Evolutionary conservation across 169 alveolate species (phyloP), one percentile per base, ranked within the genome.

Genomic region (Eimeria necatrix): DNA sequence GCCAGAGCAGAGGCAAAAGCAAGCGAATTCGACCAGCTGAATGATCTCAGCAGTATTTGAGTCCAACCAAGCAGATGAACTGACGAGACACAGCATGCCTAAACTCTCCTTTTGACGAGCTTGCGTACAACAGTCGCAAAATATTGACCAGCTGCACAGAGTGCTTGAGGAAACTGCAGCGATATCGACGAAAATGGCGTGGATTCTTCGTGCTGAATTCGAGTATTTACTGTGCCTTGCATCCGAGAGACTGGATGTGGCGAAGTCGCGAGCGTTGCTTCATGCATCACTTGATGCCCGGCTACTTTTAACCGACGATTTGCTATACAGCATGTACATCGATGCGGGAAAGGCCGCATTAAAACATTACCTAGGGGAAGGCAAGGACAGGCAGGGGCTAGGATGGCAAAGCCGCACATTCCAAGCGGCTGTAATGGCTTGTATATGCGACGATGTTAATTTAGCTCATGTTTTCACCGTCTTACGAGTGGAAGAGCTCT

Each of bases 381-480:
- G 84, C 49, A 70, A 88, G 56, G 94, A 73, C 74, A 49, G 49
- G 20, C 93, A 87, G 51, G 85, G 85, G 22, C 86, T 87, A 4
- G 93, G 71, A 52, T 87, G 85, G 93, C 93, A 87, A 85, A 87
- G 93, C 51, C 85, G 85, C 93, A 70, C 85, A 5, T 59, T 91
- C 22, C 59, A 41, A 61, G 91, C 91, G 12, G 95, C 95, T 12
- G 80, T 78, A 71, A 76, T 24, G 71, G 95, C 95, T 41, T 61
- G 87, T 61, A 61, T 91, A 9, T 56, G 86, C 61, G 95, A 91
- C 71, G 95, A 91, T 22, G 95, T 78, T 41, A 91, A 78, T 70
- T 81, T 91, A 26, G 95, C 95, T 41, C 80, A 53, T 48, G 95
- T 78, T 56, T 91, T 91, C 84, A 56, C 52, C 48, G 74, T 78